Percentiles rank a stretch among this genome's conserved stretches.
Evolutionary conservation across 1,284 basidiomycete genomes (phyloP).

Genomic region (Papiliotrema laurentii): DNA sequence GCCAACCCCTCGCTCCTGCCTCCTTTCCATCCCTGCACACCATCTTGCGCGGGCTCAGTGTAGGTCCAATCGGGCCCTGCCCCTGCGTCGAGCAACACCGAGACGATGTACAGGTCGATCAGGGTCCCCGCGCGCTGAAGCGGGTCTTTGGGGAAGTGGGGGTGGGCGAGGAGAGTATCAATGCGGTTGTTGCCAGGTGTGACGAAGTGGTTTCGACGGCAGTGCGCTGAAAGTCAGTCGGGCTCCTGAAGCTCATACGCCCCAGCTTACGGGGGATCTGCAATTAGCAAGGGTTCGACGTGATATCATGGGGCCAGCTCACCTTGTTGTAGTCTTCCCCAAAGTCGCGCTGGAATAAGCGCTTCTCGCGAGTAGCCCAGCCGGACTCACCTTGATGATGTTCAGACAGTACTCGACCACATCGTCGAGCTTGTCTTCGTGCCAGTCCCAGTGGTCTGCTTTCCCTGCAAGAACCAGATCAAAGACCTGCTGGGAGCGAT

Average conservation of each 20-base stretch:
- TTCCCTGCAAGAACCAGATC: slow-evolving; percentile 66
- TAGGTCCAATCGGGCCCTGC: slow-evolving; percentile 82
- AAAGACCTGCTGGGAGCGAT: slow-evolving; percentile 74
- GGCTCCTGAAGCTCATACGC: background rate
- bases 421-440: slow-evolving; percentile 65
- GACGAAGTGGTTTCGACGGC: slow-evolving; percentile 79
- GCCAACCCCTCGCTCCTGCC: slow-evolving; percentile 84
- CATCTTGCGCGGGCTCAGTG: slow-evolving; percentile 54
- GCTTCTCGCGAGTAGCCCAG: background rate
- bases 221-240: slow-evolving; percentile 57
- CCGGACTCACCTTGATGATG: slow-evolving; percentile 65
- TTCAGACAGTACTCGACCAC: slow-evolving; percentile 75
- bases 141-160: slow-evolving; percentile 35
- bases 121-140: slow-evolving; percentile 66
- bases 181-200: slow-evolving; percentile 54
- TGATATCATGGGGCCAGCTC: slow-evolving; percentile 12
- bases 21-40: slow-evolving; percentile 52
- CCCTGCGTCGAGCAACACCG: slow-evolving; percentile 88
- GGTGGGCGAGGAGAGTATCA: slow-evolving; percentile 49
- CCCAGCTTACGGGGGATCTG: slow-evolving; percentile 30
- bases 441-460: slow-evolving; percentile 80
- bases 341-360: slow-evolving; percentile 67
- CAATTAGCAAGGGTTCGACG: background rate
- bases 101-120: slow-evolving; percentile 87
- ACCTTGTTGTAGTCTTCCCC: slow-evolving; percentile 63